A percentile compares a stretch with the other conserved stretches of the same genome.
These are phyloP conservation scores for Penicillium sp. DNA, from an alignment of 2,329 filamentous ascomycete species.

Conservation along the genomic window DNA sequence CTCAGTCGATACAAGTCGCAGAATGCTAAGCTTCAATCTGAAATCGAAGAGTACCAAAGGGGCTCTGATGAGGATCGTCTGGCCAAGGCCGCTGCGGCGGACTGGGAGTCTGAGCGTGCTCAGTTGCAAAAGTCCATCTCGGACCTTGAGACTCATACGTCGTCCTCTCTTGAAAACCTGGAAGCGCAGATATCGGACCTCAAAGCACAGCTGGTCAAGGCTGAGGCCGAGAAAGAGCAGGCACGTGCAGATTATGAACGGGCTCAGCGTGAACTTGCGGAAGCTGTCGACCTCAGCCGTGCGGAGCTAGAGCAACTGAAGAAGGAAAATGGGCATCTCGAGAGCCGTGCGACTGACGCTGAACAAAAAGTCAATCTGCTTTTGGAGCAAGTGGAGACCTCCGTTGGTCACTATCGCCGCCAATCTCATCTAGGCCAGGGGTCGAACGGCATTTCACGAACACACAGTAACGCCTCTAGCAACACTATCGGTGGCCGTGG, in stretches of 20 bases:
- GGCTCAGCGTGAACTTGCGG: conserved; percentile 52
- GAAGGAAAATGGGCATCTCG: conserved; percentile 72
- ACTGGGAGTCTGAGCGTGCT: conserved; percentile 71
- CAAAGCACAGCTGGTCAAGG: conserved; percentile 61
- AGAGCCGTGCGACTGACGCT: conserved; percentile 78
- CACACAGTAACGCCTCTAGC: conserved; percentile 51
- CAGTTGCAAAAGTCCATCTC: conserved; percentile 63
- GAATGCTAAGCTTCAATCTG: conserved; percentile 73
- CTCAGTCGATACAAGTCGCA: conserved; percentile 85
- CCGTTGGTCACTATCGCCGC: conserved; percentile 89
- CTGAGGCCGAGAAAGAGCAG: conserved; percentile 63
- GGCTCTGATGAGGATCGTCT: conserved; percentile 38
- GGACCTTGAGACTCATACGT: conserved; percentile 62
- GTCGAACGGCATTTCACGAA: conserved; percentile 42
- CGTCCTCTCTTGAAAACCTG: conserved; percentile 58
- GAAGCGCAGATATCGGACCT: conserved; percentile 66
- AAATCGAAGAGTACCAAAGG: conserved; percentile 64
- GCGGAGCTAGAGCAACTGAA: conserved; percentile 75
- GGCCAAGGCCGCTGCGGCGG: conserved; percentile 45
- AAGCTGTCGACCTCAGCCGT: conserved; percentile 50
- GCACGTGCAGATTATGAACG: conserved; percentile 54
- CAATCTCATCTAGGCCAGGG: conserved; percentile 50
- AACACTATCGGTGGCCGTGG: conserved; percentile 39
- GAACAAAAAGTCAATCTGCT: conserved; percentile 90
- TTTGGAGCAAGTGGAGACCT: conserved; percentile 87